phyloP scores from a whole-genome alignment of 1,139 yeast genomes.

The Sugiyamaella xylanicola region DNA sequence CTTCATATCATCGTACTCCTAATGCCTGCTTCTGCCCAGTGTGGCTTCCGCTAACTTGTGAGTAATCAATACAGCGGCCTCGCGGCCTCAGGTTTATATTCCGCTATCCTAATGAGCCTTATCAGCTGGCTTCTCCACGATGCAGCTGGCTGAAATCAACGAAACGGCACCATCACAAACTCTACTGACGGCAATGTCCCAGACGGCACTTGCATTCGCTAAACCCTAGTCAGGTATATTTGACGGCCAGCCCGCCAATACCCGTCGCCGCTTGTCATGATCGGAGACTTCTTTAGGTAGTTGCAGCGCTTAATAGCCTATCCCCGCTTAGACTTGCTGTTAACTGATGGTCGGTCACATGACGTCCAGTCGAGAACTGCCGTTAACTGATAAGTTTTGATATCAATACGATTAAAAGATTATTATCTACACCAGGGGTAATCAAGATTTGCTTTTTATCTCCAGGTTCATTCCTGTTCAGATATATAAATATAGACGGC shows the following conservation, averaged over 20 bases:
- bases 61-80: too few relatives aligned
- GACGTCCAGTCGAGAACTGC: slow-evolving; percentile 12
- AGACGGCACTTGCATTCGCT: background rate
- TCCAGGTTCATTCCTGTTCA: background rate
- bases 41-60: too few relatives aligned
- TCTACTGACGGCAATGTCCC: background rate
- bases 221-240: background rate
- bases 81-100: too few relatives aligned
- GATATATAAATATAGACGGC: background rate
- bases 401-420: background rate
- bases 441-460: background rate
- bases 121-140: slow-evolving; percentile 2
- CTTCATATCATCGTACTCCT: too few relatives aligned
- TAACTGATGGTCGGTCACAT: slow-evolving; percentile 14
- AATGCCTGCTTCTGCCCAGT: too few relatives aligned
- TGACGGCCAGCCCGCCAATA: background rate
- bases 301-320: background rate
- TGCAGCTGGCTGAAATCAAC: background rate
- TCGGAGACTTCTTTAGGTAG: background rate
- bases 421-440: slow-evolving; percentile 5
- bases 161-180: background rate
- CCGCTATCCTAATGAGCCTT: too few relatives aligned
- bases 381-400: slow-evolving; percentile 18
- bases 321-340: slow-evolving; percentile 16
- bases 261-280: background rate